These are phyloP conservation scores for Curvularia sp. DNA, from an alignment of 2,329 filamentous ascomycete genomes.

Conservation along the genomic window DNA sequence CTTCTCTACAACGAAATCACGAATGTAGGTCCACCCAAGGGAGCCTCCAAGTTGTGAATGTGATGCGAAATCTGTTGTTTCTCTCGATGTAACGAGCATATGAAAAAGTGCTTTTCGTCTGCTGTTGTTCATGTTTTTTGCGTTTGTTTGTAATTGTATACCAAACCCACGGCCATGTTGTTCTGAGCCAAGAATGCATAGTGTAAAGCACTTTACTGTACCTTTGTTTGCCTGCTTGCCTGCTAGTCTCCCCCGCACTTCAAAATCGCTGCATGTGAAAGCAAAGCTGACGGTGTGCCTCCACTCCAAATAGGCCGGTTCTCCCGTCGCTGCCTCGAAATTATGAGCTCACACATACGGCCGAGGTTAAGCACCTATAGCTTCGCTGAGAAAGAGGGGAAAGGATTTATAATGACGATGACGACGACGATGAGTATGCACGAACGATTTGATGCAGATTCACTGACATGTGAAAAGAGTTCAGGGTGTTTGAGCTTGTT, in stretches of 20 bases:
- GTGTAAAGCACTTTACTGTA: slow-evolving; percentile 8
- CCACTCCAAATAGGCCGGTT: slow-evolving; percentile 14
- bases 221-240: background rate
- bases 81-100: background rate
- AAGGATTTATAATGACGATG: background rate
- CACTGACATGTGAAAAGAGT: background rate
- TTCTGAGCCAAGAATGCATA: background rate
- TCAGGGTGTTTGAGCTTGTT: background rate
- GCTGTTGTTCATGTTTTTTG: background rate
- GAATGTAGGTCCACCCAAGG: slow-evolving; percentile 69
- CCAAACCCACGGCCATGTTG: slow-evolving; percentile 7
- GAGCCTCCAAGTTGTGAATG: slow-evolving; percentile 55
- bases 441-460: background rate
- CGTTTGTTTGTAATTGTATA: slow-evolving; percentile 20
- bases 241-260: background rate
- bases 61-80: background rate
- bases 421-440: background rate
- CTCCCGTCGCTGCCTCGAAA: slow-evolving; percentile 25
- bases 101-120: background rate
- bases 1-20: slow-evolving; percentile 90
- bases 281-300: slow-evolving; percentile 17
- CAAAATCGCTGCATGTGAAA: slow-evolving; percentile 15
- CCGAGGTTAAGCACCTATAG: slow-evolving; percentile 13
- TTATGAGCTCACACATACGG: slow-evolving; percentile 13
- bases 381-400: background rate